These are phyloP conservation scores for Viola odorata DNA, from an alignment of 345 rosid genomes.

Conservation along the genomic window DNA sequence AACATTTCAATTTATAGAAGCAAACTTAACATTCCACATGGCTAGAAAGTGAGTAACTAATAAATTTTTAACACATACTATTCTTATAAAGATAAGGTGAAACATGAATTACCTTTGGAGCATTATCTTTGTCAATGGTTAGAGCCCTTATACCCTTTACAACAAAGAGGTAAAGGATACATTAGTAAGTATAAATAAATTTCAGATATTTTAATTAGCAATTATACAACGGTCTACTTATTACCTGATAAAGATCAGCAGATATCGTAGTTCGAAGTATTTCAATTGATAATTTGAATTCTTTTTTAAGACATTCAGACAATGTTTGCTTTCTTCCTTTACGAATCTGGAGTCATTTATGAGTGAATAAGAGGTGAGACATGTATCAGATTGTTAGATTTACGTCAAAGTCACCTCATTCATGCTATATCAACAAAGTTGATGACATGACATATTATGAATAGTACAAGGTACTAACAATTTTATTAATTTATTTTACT, in stretches of 20 bases:
- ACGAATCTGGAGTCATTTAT: constrained; percentile 49
- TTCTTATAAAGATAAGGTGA: not conserved
- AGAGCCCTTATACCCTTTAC: constrained; percentile 84
- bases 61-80: no score
- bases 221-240: not conserved
- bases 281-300: constrained; percentile 72
- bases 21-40: no score
- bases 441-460: no score
- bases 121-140: constrained; percentile 84
- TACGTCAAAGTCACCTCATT: no score
- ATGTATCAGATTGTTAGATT: not conserved
- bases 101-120: constrained; percentile 62
- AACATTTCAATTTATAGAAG: no score
- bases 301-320: constrained; percentile 68
- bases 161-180: not conserved
- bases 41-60: no score
- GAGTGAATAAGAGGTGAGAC: not conserved
- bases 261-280: constrained; percentile 58
- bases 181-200: not conserved
- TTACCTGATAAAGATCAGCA: constrained; percentile 81
- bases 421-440: no score
- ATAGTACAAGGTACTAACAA: no score
- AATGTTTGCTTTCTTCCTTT: constrained; percentile 74
- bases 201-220: not conserved
- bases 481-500: no score